Conservation (phyloP, 176 grass and related monocot species). For the Neostapfia colusana region DNA sequence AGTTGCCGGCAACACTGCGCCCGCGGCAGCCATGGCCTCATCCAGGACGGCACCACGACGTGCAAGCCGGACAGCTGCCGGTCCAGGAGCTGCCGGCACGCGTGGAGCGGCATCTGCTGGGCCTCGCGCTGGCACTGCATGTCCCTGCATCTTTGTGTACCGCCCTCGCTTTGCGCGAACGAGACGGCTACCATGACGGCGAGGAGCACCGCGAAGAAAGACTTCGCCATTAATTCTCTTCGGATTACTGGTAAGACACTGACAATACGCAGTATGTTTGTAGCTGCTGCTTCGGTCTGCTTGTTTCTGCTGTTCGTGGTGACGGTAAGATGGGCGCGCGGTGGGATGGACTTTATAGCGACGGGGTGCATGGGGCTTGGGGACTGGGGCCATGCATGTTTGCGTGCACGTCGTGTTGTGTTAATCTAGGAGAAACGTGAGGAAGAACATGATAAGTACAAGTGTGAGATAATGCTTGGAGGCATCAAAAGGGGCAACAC, state of each 20-base stretch:
- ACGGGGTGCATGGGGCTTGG: neutral
- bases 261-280: neutral
- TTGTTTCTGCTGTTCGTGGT: neutral
- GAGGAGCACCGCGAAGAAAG: slow-evolving; percentile 10
- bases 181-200: neutral
- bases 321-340: neutral
- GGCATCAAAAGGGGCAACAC: neutral
- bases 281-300: neutral
- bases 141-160: slow-evolving; percentile 1
- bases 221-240: slow-evolving; percentile 15
- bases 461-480: neutral
- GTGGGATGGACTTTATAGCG: neutral
- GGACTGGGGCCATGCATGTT: neutral
- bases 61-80: neutral
- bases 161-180: neutral
- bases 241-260: neutral
- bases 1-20: neutral
- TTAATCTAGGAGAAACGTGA: slow-evolving; percentile 5
- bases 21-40: neutral
- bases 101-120: slow-evolving; percentile 10
- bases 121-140: slow-evolving; percentile 24
- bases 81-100: slow-evolving; percentile 31
- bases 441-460: neutral
- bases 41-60: neutral
- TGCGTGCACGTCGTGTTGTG: slow-evolving; percentile 18